Percentiles rank a stretch among this genome's conserved stretches.
Conservation (phyloP, 306 rosid species). For the Medicago ruthenica region DNA sequence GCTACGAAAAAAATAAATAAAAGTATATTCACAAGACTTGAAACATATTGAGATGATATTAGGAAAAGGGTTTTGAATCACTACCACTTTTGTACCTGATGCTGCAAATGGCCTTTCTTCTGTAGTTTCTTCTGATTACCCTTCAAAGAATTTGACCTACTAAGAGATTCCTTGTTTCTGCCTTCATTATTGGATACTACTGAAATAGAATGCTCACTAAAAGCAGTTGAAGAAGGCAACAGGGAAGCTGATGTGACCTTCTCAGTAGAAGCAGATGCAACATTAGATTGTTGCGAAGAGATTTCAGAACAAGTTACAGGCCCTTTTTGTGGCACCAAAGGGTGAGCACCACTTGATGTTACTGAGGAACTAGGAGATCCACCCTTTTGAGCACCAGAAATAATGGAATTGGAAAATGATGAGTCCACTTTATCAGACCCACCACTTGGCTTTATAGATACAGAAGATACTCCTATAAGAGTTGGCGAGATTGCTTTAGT, state of each 20-base stretch:
- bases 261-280: slow-evolving; percentile 51
- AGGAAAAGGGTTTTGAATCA: slow-evolving; percentile 4
- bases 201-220: slow-evolving; percentile 49
- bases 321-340: slow-evolving; percentile 50
- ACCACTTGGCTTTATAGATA: slow-evolving; percentile 58
- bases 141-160: slow-evolving; percentile 65
- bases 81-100: slow-evolving; percentile 60
- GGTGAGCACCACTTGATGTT: slow-evolving; percentile 49
- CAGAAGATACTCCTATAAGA: slow-evolving; percentile 51
- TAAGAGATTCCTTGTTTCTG: slow-evolving; percentile 57
- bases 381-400: slow-evolving; percentile 49
- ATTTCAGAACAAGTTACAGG: slow-evolving; percentile 44
- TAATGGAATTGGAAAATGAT: slow-evolving; percentile 47
- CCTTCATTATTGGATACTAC: slow-evolving; percentile 52
- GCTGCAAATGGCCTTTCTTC: slow-evolving; percentile 59
- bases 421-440: slow-evolving; percentile 51
- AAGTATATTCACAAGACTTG: background rate
- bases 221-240: slow-evolving; percentile 43
- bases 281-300: slow-evolving; percentile 44
- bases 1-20: slow-evolving; percentile 1
- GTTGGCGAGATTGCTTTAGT: slow-evolving; percentile 49
- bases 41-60: background rate
- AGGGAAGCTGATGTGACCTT: slow-evolving; percentile 40
- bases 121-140: slow-evolving; percentile 65
- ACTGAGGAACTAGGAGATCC: slow-evolving; percentile 54